phyloP scores from a whole-genome alignment of 306 rosid species.

The Comarum palustre region DNA sequence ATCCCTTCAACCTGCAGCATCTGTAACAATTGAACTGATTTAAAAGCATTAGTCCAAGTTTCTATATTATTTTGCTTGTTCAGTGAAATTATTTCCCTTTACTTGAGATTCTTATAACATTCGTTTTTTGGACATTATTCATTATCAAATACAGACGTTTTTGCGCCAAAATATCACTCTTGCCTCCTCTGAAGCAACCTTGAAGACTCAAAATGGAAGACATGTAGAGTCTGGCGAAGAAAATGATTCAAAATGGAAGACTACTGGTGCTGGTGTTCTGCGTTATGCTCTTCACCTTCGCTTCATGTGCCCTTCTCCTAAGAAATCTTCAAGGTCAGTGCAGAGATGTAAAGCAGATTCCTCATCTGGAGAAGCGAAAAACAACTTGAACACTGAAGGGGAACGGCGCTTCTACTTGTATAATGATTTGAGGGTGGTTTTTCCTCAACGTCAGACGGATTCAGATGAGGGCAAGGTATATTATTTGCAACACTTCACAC shows the following conservation, averaged over 20 bases:
- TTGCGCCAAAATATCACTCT: conserved; percentile 77
- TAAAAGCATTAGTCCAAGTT: not conserved
- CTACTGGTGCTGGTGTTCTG: conserved; percentile 37
- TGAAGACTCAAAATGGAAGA: conserved; percentile 32
- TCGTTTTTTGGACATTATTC: conserved; percentile 3
- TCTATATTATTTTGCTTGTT: conserved; percentile 2
- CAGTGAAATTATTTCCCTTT: not conserved
- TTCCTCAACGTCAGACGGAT: conserved; percentile 88
- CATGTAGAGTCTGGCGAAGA: conserved; percentile 27
- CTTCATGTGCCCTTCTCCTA: conserved; percentile 52
- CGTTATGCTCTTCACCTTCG: conserved; percentile 78
- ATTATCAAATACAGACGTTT: conserved; percentile 55
- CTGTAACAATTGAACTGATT: not conserved
- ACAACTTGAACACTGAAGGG: conserved; percentile 28
- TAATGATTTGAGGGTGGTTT: conserved; percentile 74
- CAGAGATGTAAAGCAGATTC: conserved; percentile 47
- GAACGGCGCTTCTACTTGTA: conserved; percentile 77
- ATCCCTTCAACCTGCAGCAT: not conserved
- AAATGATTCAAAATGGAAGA: conserved; percentile 31
- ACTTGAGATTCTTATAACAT: not conserved
- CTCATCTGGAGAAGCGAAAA: conserved; percentile 33
- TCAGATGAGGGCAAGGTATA: conserved; percentile 83
- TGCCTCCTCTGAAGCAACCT: conserved; percentile 38
- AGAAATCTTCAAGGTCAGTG: conserved; percentile 49
- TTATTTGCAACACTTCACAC: not conserved